Conservation (phyloP, 2,329 filamentous ascomycete species). For the Pseudogymnoascus sp. region DNA sequence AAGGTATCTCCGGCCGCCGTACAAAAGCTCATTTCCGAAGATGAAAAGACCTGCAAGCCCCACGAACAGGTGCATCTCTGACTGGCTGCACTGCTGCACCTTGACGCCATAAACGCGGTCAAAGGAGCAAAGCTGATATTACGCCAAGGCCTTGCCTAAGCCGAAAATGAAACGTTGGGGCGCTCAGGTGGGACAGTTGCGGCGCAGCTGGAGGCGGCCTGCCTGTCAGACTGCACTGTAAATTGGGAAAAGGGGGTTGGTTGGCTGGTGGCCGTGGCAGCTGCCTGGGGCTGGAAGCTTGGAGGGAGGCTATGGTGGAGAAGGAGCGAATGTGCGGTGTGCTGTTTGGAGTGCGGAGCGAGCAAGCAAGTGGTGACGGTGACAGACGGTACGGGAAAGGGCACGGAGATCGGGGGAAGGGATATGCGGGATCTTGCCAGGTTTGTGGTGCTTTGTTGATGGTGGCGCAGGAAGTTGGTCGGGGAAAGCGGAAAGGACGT, state of each 20-base stretch:
- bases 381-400: not conserved
- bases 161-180: not conserved
- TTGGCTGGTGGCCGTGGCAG: not conserved
- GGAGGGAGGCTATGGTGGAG: not conserved
- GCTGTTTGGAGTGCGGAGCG: not conserved
- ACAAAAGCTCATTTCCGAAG: not conserved
- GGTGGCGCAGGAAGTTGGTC: not conserved
- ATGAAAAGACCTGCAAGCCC: not conserved
- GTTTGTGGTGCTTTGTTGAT: not conserved
- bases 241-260: not conserved
- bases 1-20: not conserved
- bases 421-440: not conserved
- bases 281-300: not conserved
- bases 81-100: not conserved
- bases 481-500: not conserved
- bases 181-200: not conserved
- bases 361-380: not conserved
- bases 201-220: not conserved
- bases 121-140: not conserved
- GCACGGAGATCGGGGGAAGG: not conserved
- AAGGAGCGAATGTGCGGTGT: not conserved
- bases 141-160: not conserved
- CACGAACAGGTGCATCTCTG: not conserved
- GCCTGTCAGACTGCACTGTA: not conserved
- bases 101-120: conserved; percentile 6